Conservation (phyloP, 805 yeast species). For the Zygosaccharomyces rouxii region DNA sequence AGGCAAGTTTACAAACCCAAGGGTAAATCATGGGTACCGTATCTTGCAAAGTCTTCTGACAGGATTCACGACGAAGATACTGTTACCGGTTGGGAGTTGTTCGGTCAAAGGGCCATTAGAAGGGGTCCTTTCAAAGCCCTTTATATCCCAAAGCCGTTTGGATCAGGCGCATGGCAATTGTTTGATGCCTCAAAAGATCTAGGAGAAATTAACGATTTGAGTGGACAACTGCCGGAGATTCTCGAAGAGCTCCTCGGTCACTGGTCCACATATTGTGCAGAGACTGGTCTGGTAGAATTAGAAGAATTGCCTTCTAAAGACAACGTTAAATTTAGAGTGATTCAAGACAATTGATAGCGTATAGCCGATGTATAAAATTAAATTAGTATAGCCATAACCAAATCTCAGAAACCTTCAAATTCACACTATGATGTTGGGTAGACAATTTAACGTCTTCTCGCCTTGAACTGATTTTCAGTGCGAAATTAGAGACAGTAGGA, state of each 20-base stretch:
- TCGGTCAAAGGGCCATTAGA: slow-evolving; percentile 53
- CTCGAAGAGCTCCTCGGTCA: slow-evolving; percentile 42
- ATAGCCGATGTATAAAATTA: too few relatives aligned
- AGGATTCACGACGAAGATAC: slow-evolving; percentile 41
- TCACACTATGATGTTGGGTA: too few relatives aligned
- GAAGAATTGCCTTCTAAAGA: slow-evolving; percentile 8
- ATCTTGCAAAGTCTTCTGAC: slow-evolving; percentile 31
- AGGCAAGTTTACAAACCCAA: slow-evolving; percentile 42
- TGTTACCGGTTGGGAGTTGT: slow-evolving; percentile 54
- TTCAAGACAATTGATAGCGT: not conserved
- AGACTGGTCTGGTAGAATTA: slow-evolving; percentile 43
- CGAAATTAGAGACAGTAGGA: too few relatives aligned
- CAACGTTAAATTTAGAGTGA: slow-evolving; percentile 2
- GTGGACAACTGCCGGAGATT: slow-evolving; percentile 35
- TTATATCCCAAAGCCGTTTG: slow-evolving; percentile 47
- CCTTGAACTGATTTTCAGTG: too few relatives aligned
- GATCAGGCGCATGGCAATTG: slow-evolving; percentile 48
- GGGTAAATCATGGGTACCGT: slow-evolving; percentile 45
- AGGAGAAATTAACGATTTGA: slow-evolving; percentile 48
- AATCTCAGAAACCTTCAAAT: too few relatives aligned
- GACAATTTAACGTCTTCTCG: too few relatives aligned
- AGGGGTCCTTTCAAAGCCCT: slow-evolving; percentile 47
- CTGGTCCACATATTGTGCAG: slow-evolving; percentile 51
- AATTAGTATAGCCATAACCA: too few relatives aligned
- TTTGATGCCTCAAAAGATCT: slow-evolving; percentile 43